Evolutionary conservation across 176 grass and related monocot species (phyloP).

Genomic region (Rhynchospora tenuis): DNA sequence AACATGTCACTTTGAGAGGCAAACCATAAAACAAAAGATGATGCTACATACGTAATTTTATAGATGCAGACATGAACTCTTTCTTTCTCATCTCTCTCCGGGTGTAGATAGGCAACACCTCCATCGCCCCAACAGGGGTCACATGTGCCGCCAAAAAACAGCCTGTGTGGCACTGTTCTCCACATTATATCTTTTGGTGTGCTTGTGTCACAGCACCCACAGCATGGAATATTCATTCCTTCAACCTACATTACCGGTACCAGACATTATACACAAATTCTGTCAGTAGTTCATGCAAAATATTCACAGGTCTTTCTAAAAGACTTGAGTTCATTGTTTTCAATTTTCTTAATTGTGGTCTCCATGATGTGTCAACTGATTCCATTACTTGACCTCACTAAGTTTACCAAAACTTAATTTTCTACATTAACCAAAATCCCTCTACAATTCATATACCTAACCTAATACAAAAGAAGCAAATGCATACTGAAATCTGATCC

Average conservation of each 20-base stretch:
- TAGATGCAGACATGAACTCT: constrained; percentile 78
- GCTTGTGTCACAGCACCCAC: constrained; percentile 66
- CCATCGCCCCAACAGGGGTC: constrained; percentile 66
- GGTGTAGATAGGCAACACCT: constrained; percentile 84
- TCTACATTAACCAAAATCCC: neutral
- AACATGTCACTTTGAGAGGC: neutral
- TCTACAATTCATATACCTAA: neutral
- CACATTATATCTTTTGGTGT: constrained; percentile 54
- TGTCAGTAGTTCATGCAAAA: neutral
- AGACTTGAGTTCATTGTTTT: neutral
- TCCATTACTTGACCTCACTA: neutral
- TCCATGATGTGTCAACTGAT: neutral
- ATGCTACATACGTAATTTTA: constrained; percentile 80
- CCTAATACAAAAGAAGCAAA: neutral
- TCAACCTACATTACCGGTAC: constrained; percentile 39
- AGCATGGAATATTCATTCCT: constrained; percentile 61
- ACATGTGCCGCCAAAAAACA: constrained; percentile 72
- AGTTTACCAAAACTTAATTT: neutral
- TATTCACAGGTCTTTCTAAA: constrained; percentile 7
- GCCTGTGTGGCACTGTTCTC: constrained; percentile 69
- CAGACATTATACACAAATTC: constrained; percentile 1
- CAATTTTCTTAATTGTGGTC: neutral
- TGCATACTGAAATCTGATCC: neutral
- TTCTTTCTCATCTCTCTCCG: constrained; percentile 50
- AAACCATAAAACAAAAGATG: neutral